Evolutionary conservation across 140 eudicot species (phyloP).

Genomic region (Cichorium intybus): DNA sequence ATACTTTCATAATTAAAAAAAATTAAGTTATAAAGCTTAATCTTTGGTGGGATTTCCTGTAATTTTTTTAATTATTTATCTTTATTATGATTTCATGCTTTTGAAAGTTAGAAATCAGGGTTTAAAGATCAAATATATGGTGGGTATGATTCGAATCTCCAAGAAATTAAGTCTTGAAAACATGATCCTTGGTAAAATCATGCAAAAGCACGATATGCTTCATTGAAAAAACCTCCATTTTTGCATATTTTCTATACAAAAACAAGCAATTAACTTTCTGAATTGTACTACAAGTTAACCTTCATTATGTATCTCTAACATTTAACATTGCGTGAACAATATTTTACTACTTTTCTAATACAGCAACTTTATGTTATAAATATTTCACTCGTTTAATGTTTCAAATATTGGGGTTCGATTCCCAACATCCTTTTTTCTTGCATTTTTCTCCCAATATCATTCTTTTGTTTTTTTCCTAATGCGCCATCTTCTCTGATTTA

Average conservation of each 20-base stretch:
- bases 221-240: background rate
- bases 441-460: too few species aligned
- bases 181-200: background rate
- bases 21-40: background rate
- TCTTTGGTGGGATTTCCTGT: background rate
- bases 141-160: background rate
- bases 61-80: background rate
- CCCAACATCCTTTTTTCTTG: too few species aligned
- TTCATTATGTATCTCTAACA: too few species aligned
- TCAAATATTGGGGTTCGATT: too few species aligned
- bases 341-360: too few species aligned
- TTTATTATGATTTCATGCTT: background rate
- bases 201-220: too few species aligned
- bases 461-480: too few species aligned
- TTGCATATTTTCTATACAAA: background rate
- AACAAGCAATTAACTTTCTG: too few species aligned
- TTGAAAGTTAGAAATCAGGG: background rate
- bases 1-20: background rate
- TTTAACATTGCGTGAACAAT: too few species aligned
- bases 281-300: background rate
- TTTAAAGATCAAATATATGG: background rate
- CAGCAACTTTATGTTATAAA: too few species aligned
- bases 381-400: too few species aligned
- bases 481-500: too few species aligned
- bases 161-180: background rate